Evolutionary conservation across 2,329 filamentous ascomycete species (phyloP), one percentile per base, ranked within the genome.

Genomic region (Calonectria leucothoes): DNA sequence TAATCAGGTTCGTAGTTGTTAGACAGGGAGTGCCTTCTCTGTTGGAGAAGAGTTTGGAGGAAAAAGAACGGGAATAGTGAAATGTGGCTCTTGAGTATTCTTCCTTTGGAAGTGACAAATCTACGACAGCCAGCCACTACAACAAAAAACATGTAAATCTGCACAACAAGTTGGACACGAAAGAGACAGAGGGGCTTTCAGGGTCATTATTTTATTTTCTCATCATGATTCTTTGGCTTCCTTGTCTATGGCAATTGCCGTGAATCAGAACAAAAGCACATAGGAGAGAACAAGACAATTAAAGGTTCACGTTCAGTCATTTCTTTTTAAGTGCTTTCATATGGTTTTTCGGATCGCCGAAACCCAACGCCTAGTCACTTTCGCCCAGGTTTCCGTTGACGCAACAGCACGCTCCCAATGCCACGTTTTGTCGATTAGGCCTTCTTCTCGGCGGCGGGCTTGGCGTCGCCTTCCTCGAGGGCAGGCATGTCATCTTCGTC

Each of bases 401-500:
- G 66, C 66, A 66, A 77, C 61, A 29, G 45, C 31, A 33, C 51
- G 48, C 49, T 57, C 59, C 59, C 66, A 74, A 73, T 70, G 33
- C 75, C 68, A 61, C 74, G 59, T 77, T 64, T 72, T 71, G 71
- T 71, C 48, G 70, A 78, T 77, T 82, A 84, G 66, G 82, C 85
- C 78, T 86, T 85, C 78, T 85, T 85, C 73, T 84, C 84, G 42
- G 82, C 83, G 70, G 87, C 86, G 49, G 78, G 49, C 11, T 69
- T 59, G n/a, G 79, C 82, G 69, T 82, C 82, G 74, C 77, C 68
- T 73, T 92, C 92, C 84, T 94, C 93, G 64, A 97, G 91, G 79
- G 91, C 91, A 71, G 95, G 95, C 92, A 98, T 95, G n/a, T 96
- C 95, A 5, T 95, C 94, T 66, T 95, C 93, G 45, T 93, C 91